Conservation (phyloP, 2,329 filamentous ascomycete species). For the Penicillium hesseltinei region DNA sequence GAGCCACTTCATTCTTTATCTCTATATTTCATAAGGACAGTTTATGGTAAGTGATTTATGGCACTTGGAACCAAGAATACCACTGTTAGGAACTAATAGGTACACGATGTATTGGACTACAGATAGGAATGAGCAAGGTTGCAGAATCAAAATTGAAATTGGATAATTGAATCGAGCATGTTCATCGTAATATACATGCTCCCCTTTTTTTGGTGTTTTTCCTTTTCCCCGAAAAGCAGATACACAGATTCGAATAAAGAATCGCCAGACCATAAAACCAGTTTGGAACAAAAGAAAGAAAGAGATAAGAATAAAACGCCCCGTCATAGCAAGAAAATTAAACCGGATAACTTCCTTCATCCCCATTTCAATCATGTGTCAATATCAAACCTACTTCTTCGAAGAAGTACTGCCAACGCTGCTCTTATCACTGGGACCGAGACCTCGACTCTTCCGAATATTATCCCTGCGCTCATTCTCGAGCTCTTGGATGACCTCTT, state of each 20-base stretch:
- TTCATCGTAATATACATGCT: neutral
- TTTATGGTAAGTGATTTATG: neutral
- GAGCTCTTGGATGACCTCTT: conserved; percentile 3
- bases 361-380: neutral
- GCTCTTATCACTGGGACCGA: neutral
- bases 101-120: neutral
- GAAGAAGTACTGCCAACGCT: neutral
- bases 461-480: neutral
- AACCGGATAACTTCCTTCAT: neutral
- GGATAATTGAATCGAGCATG: neutral
- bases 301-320: neutral
- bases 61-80: neutral
- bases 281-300: neutral
- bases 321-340: neutral
- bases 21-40: neutral
- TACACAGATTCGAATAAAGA: neutral
- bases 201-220: neutral
- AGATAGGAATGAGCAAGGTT: neutral
- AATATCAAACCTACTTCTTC: neutral
- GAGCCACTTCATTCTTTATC: neutral
- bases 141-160: neutral
- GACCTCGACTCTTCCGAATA: neutral
- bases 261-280: neutral
- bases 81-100: neutral
- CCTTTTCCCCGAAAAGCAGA: neutral